These are phyloP conservation scores for Nicotiana knightiana DNA, from an alignment of 257 asterid genomes.

Conservation along the genomic window DNA sequence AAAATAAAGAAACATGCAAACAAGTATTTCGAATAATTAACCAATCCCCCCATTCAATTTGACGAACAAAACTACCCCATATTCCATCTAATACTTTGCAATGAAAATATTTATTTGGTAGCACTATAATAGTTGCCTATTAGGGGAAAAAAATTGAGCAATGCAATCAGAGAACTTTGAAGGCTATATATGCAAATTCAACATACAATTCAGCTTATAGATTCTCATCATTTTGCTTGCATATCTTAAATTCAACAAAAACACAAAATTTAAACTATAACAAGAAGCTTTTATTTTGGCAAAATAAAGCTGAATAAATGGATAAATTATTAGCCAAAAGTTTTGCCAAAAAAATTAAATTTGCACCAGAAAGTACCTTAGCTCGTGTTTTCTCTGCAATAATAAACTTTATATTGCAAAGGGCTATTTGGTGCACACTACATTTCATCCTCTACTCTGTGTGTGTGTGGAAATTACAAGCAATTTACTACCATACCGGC, in stretches of 20 bases:
- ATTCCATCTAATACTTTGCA: too few relatives aligned
- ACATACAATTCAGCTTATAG: constrained; percentile 18
- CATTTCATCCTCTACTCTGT: too few relatives aligned
- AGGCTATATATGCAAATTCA: constrained; percentile 19
- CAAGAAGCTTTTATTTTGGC: constrained; percentile 16
- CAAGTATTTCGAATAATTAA: neutral
- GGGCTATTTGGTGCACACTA: constrained; percentile 58
- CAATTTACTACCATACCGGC: too few relatives aligned
- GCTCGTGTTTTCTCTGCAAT: constrained; percentile 58
- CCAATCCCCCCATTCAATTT: neutral
- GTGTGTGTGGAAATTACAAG: too few relatives aligned
- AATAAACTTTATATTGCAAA: constrained; percentile 39
- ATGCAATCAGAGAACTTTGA: constrained; percentile 42
- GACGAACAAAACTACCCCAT: neutral
- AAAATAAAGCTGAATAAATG: constrained; percentile 20
- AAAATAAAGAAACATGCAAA: neutral
- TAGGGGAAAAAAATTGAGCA: neutral
- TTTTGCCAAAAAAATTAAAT: constrained; percentile 22
- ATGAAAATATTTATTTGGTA: neutral
- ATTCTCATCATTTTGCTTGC: constrained; percentile 26
- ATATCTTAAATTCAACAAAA: neutral
- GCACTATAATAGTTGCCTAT: neutral
- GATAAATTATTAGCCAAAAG: constrained; percentile 15
- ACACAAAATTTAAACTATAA: neutral
- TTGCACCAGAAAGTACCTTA: constrained; percentile 45